Evolutionary conservation across 306 rosid species (phyloP).

Genomic region (Dicorynia guianensis): DNA sequence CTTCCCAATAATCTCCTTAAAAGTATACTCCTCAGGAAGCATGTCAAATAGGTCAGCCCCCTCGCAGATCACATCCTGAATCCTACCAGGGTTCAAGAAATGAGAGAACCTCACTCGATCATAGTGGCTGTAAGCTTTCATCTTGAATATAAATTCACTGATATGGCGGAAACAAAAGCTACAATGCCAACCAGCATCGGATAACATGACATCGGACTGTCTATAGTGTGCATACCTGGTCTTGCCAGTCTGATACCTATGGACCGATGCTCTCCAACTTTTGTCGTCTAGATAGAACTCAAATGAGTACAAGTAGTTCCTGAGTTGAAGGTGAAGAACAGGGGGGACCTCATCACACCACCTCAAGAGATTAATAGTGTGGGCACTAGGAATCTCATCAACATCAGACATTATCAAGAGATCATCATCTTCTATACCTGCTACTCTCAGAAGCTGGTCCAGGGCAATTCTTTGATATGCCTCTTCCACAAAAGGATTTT

Average conservation of each 20-base stretch:
- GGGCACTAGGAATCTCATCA: conserved; percentile 91
- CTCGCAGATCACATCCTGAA: conserved; percentile 77
- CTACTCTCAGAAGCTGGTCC: conserved; percentile 70
- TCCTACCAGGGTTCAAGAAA: conserved; percentile 67
- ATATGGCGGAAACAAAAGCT: conserved; percentile 84
- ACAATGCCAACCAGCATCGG: conserved; percentile 92
- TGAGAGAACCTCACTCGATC: conserved; percentile 80
- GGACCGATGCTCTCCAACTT: conserved; percentile 85
- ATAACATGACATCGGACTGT: conserved; percentile 60
- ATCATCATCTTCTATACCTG: conserved; percentile 84
- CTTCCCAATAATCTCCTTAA: conserved; percentile 83
- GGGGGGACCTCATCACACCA: conserved; percentile 81
- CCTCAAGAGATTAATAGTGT: conserved; percentile 84
- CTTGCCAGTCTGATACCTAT: conserved; percentile 62
- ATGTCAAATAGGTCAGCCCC: conserved; percentile 83
- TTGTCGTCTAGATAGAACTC: conserved; percentile 68
- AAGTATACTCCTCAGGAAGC: conserved; percentile 89
- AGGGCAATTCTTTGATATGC: conserved; percentile 80
- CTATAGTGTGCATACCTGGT: conserved; percentile 78
- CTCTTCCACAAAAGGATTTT: conserved; percentile 86
- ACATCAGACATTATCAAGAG: conserved; percentile 90
- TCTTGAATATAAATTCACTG: conserved; percentile 77
- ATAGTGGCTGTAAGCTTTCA: conserved; percentile 85
- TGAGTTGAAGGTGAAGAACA: conserved; percentile 74
- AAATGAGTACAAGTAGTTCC: conserved; percentile 78